Conservation (phyloP, 331 rosid species). For the Quercus phellos region DNA sequence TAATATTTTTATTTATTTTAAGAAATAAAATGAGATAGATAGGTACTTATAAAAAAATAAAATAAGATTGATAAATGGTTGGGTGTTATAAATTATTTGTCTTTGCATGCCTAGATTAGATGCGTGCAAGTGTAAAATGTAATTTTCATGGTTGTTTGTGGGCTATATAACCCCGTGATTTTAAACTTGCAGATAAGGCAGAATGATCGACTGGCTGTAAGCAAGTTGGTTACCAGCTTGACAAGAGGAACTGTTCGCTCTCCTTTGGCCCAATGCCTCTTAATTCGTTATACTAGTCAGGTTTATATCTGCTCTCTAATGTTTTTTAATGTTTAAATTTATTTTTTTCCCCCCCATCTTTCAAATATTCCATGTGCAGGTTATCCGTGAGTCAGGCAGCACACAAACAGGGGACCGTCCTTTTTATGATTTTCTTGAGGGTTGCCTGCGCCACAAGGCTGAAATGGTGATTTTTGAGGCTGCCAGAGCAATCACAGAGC, state of each 20-base stretch:
- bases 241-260: constrained; percentile 91
- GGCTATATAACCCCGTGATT: neutral
- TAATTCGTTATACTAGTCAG: constrained; percentile 95
- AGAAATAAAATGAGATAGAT: neutral
- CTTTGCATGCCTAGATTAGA: neutral
- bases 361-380: constrained; percentile 41
- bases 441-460: constrained; percentile 97
- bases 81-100: neutral
- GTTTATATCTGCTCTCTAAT: constrained; percentile 35
- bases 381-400: constrained; percentile 75
- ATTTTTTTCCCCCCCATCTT: constrained; percentile 15
- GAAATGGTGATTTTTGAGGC: constrained; percentile 99
- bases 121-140: neutral
- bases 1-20: neutral
- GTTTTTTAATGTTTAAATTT: neutral
- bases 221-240: constrained; percentile 98
- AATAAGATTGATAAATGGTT: neutral
- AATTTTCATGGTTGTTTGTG: neutral
- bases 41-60: neutral
- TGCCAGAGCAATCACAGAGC: constrained; percentile 94
- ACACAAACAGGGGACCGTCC: constrained; percentile 93
- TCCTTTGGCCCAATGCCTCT: constrained; percentile 91
- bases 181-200: constrained; percentile 78
- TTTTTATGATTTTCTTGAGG: constrained; percentile 89
- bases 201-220: constrained; percentile 94